Conservation (phyloP, 495 filamentous ascomycete species). For the Paragyromitra xinjiangensis region DNA sequence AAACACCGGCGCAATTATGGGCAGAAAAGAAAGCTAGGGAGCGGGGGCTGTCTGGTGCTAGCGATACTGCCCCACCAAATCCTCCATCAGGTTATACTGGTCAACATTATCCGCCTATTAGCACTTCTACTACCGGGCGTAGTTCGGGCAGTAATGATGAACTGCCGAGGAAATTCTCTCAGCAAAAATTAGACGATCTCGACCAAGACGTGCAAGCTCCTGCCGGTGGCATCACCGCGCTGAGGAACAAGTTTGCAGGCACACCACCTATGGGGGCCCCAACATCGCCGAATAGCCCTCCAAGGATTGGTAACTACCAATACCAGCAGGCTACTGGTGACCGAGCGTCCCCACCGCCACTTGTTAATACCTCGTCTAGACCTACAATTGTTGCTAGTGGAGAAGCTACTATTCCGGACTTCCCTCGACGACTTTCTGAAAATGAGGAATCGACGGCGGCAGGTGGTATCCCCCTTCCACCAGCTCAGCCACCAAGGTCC, state of each 20-base stretch:
- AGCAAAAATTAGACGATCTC: slow-evolving; percentile 67
- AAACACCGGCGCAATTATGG: slow-evolving; percentile 96
- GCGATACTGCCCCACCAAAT: slow-evolving; percentile 59
- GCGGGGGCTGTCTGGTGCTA: slow-evolving; percentile 64
- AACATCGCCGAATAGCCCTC: slow-evolving; percentile 57
- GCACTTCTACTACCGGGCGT: slow-evolving; percentile 73
- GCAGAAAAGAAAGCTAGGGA: slow-evolving; percentile 93
- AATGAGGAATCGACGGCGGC: slow-evolving; percentile 61
- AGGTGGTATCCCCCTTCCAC: slow-evolving; percentile 66
- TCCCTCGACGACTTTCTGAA: slow-evolving; percentile 69
- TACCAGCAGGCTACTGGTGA: slow-evolving; percentile 58
- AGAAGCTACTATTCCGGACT: slow-evolving; percentile 76
- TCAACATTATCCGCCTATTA: slow-evolving; percentile 86
- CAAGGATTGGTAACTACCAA: slow-evolving; percentile 56
- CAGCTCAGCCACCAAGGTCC: slow-evolving; percentile 65
- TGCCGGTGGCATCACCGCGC: slow-evolving; percentile 70
- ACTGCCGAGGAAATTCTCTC: slow-evolving; percentile 56
- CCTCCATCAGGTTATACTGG: slow-evolving; percentile 74
- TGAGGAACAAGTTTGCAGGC: slow-evolving; percentile 80
- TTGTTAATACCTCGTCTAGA: slow-evolving; percentile 69
- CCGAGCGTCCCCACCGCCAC: slow-evolving; percentile 68
- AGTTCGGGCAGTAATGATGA: slow-evolving; percentile 65
- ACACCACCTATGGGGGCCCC: slow-evolving; percentile 72
- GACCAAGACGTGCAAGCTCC: slow-evolving; percentile 64
- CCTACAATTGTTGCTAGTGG: slow-evolving; percentile 66